Conservation (phyloP, 192 early-diverging fungal genomes). For the Pilobolus umbonatus region DNA sequence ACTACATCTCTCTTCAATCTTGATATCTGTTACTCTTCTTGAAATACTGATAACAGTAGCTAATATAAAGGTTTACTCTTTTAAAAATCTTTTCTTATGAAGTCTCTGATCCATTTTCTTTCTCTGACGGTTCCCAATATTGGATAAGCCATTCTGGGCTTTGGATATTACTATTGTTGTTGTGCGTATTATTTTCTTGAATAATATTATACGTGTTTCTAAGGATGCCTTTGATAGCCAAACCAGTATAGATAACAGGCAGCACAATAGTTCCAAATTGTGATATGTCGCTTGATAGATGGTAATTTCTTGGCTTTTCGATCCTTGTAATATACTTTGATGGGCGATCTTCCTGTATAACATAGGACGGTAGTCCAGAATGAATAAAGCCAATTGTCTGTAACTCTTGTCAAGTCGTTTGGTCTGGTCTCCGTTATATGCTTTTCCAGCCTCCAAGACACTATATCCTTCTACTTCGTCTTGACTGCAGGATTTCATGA, state of each 20-base stretch:
- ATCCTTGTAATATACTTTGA: conserved; percentile 3
- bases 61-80: no score
- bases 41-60: no score
- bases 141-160: background rate
- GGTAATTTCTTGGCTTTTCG: background rate
- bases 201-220: background rate
- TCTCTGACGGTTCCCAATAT: background rate
- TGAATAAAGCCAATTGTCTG: conserved; percentile 3
- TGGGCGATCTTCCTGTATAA: conserved; percentile 1
- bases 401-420: background rate
- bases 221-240: background rate
- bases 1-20: no score
- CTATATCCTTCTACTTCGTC: background rate
- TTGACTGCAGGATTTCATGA: background rate
- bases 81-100: no score
- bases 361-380: background rate
- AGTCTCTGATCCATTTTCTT: background rate
- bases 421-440: background rate
- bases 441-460: background rate
- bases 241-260: background rate
- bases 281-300: background rate
- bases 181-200: background rate
- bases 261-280: background rate
- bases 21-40: no score
- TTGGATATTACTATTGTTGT: background rate